phyloP scores from a whole-genome alignment of 257 asterid species.

The Solanum lycopersicoides region DNA sequence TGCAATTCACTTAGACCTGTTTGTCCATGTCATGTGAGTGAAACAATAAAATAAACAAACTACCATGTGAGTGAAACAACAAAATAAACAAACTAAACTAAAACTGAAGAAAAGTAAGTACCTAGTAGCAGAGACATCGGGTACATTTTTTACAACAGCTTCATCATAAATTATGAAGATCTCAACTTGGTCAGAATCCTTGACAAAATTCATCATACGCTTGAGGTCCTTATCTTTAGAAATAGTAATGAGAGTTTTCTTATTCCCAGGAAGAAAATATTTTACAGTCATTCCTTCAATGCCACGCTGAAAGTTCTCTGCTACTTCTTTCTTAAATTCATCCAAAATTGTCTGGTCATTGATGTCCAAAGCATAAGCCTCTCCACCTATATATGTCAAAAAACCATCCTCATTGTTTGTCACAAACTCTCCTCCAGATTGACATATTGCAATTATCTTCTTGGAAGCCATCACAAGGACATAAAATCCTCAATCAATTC shows the following conservation, averaged over 20 bases:
- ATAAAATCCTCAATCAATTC: neutral
- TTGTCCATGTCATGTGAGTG: neutral
- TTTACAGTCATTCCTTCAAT: constrained; percentile 57
- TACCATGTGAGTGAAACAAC: neutral
- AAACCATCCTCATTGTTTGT: constrained; percentile 81
- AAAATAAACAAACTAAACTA: neutral
- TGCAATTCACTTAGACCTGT: neutral
- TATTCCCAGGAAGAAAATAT: constrained; percentile 91
- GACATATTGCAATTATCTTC: constrained; percentile 88
- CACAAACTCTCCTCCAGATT: constrained; percentile 89
- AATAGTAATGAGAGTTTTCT: constrained; percentile 80
- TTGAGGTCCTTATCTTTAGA: constrained; percentile 94
- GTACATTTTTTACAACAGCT: constrained; percentile 48
- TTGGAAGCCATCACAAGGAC: constrained; percentile 42
- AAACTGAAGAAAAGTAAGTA: constrained; percentile 13
- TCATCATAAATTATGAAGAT: constrained; percentile 67
- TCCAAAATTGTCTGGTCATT: constrained; percentile 62
- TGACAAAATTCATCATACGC: constrained; percentile 85
- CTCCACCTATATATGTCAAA: constrained; percentile 75
- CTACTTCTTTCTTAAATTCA: constrained; percentile 79
- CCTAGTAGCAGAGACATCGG: constrained; percentile 83
- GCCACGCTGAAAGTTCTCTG: constrained; percentile 67
- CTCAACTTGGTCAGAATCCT: constrained; percentile 93
- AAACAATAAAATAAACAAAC: neutral
- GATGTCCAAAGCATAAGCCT: constrained; percentile 89